Base-by-base conservation (phyloP, 1,284 basidiomycete genomes). In the Ganoderma multipileum region DNA sequence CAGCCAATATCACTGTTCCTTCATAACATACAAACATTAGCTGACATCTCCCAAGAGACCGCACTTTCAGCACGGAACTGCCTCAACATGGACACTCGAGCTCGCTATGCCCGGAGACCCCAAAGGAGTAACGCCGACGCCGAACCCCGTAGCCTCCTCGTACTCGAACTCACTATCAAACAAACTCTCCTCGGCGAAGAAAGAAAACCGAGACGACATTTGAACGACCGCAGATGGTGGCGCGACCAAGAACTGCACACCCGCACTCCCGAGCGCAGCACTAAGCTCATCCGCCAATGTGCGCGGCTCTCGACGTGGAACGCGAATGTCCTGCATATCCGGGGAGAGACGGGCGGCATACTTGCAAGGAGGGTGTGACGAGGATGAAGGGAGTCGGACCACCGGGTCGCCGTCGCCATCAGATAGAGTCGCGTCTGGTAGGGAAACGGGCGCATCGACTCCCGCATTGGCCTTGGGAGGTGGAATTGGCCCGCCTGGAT, bases 221-320 rank as follows among this genome's bases (percentile, higher is more conserved):
- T 54, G 39, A 8, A 38, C 55, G 16, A 36, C 55, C 41, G 52
- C 33, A 6, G 60, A 26, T 3, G 66, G 66, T 4, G 28, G 66
- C 2, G 30, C 61, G 16, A 67, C 42, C 28, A 42, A 47, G 66
- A 63, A 67, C 42, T 44, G 61, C 42, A 67, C 66, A 11, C 38
- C 58, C 7, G 54, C 28, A 30, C 39, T 30, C 26, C 55, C 57
- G 20, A 12, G 20, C 54, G 50, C 26, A 41, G 52, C 33, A 12
- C 52, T 54, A 16, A 55, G 28, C 30, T 69, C 68, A 26, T 66
- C 61, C 41, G 58, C 65, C 28, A 66, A 55, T 2, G 57, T 60
- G 39, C 50, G 39, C 33, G 7, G n/a, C 6, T 7, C 57, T 11
- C 42, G 30, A 58, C 0, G 1, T 16, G 30, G 36, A 58, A 33